Conservation (phyloP, 2,329 filamentous ascomycete genomes). For the Claviceps sorghi region DNA sequence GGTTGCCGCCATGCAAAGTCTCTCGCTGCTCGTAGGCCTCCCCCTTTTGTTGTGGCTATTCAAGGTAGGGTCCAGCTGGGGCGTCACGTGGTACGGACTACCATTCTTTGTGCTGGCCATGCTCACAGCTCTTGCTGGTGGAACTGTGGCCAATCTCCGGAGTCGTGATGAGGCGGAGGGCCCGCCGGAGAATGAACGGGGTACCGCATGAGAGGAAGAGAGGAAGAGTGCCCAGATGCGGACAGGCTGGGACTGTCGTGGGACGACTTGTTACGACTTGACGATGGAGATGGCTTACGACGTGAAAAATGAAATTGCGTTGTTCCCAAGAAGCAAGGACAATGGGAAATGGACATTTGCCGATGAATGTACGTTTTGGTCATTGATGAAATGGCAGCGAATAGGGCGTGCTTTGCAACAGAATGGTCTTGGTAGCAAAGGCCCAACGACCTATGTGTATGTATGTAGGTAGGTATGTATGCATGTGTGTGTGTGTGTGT, state of each 20-base stretch:
- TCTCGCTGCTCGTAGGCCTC: background rate
- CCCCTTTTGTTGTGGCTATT: conserved; percentile 1
- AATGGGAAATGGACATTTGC: too few species aligned
- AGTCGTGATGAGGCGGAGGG: background rate
- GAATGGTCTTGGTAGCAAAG: too few species aligned
- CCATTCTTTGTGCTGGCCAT: conserved; percentile 1
- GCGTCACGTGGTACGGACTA: background rate
- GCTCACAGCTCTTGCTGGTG: background rate
- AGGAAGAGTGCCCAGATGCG: background rate
- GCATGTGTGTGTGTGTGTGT: too few species aligned
- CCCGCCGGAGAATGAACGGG: background rate
- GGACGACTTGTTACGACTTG: background rate
- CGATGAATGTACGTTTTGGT: too few species aligned
- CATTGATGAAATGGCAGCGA: too few species aligned
- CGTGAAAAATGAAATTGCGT: too few species aligned
- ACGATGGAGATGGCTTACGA: background rate
- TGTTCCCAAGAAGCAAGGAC: too few species aligned
- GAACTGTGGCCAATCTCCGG: background rate
- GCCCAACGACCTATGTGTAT: too few species aligned
- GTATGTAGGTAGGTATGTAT: too few species aligned
- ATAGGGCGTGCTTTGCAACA: too few species aligned
- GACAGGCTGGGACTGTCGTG: background rate
- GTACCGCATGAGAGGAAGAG: background rate
- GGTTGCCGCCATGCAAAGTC: background rate
- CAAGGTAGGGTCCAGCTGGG: background rate